Evolutionary conservation across 495 filamentous ascomycete genomes (phyloP).

Genomic region (Staphylotrichum longicolle): DNA sequence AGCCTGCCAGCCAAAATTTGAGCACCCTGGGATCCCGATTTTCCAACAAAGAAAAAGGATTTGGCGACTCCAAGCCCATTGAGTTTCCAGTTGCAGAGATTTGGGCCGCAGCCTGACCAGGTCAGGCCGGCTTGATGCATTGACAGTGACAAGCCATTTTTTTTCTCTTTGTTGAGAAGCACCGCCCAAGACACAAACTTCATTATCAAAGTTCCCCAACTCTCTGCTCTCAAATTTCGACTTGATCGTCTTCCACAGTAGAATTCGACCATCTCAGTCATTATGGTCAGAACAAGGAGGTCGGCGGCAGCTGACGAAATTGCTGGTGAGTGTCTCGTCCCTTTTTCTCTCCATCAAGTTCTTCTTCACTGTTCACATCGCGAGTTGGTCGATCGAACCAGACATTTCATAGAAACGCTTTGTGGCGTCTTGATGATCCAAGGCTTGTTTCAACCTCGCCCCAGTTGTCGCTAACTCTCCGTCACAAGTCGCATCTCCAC

Average conservation of each 20-base stretch:
- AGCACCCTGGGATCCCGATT: background rate
- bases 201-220: background rate
- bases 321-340: conserved; percentile 23
- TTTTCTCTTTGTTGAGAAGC: conserved; percentile 9
- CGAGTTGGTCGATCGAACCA: background rate
- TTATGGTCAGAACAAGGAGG: conserved; percentile 29
- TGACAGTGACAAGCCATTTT: background rate
- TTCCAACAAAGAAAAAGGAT: background rate
- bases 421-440: too few species aligned
- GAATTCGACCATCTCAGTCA: background rate
- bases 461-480: background rate
- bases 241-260: background rate
- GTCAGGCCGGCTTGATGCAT: background rate
- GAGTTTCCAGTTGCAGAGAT: background rate
- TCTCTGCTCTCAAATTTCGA: background rate
- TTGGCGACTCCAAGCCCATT: background rate
- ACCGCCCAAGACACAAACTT: background rate
- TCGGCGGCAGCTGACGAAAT: conserved; percentile 26
- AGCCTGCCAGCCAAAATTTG: background rate
- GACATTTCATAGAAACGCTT: background rate
- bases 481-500: conserved; percentile 11
- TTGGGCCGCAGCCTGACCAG: conserved; percentile 2
- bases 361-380: background rate
- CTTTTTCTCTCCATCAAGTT: background rate
- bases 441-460: too few species aligned